Evolutionary conservation across 2,329 filamentous ascomycete genomes (phyloP).

Genomic region (Colletotrichum neosansevieriae): DNA sequence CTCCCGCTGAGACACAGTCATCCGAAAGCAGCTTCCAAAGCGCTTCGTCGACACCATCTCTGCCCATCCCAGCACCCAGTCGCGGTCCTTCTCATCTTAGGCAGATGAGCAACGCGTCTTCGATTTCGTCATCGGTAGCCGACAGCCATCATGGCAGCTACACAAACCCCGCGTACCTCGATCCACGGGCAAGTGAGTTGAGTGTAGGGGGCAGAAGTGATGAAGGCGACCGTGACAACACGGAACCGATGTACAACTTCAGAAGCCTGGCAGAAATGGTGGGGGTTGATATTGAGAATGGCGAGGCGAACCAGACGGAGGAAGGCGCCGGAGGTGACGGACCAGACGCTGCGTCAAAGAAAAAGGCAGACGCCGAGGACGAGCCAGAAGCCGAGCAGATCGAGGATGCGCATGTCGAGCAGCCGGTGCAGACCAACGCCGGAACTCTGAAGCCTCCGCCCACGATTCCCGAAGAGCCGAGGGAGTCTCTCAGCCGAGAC

Average conservation of each 20-base stretch:
- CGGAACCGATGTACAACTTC: conserved; percentile 93
- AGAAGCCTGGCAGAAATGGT: conserved; percentile 88
- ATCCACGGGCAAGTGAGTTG: conserved; percentile 66
- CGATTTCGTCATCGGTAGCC: conserved; percentile 79
- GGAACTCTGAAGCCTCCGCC: conserved; percentile 32
- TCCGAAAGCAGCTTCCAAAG: conserved; percentile 37
- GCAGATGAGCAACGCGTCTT: conserved; percentile 89
- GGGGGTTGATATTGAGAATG: conserved; percentile 69
- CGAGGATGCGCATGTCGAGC: conserved; percentile 45
- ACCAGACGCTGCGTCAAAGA: conserved; percentile 34
- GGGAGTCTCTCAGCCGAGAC: conserved; percentile 42
- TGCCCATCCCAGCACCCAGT: conserved; percentile 62
- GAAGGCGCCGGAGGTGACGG: conserved; percentile 44
- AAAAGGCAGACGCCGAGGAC: conserved; percentile 52
- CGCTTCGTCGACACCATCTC: conserved; percentile 52
- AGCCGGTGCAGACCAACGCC: conserved; percentile 40
- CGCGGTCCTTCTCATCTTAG: conserved; percentile 78
- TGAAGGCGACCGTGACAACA: conserved; percentile 63
- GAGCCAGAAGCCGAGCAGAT: conserved; percentile 50
- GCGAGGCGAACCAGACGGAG: conserved; percentile 53
- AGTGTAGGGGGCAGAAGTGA: conserved; percentile 62
- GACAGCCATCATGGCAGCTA: conserved; percentile 73
- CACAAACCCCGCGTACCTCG: conserved; percentile 51
- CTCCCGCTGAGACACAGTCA: conserved; percentile 44
- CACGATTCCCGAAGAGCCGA: conserved; percentile 44